Evolutionary conservation across 2,329 filamentous ascomycete genomes (phyloP), one percentile per base, ranked within the genome.

Genomic region (Podosphaera xanthii): DNA sequence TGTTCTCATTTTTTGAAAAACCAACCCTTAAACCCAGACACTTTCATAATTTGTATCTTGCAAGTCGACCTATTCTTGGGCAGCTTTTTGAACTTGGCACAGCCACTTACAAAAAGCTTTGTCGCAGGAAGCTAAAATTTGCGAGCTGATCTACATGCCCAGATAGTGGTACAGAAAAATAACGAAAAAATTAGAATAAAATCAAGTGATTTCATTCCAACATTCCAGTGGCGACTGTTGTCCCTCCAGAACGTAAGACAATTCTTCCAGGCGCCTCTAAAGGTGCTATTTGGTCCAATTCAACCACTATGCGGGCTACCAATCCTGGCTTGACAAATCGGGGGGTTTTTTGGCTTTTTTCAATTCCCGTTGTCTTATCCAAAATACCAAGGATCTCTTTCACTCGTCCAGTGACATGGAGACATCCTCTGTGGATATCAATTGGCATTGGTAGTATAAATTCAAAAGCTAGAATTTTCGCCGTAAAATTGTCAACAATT

Each of bases 401-500:
- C 48, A 98, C 85, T 55, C 80, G 79, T 0, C 86, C 92, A 0
- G 87, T 77, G 0, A 83, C 81, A 69, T 95, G 86, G 57, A 97
- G 72, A 7, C 89, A 78, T 0, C 92, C 92, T 30, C 88, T 77
- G 69, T 96, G 90, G 7, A 98, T 81, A 67, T 97, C 91, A 8
- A 97, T 80, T 33, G 81, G 80, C 80, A 91, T 92, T 0, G 91
- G 91, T 71, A 90, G 84, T 14, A 98, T 72, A 62, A 91, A 84
- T 61, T 95, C 88, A 66, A 97, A 94, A 0, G 90, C 88, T 59
- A 96, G 77, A 9, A 92, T 82, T 71, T 94, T 94, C 61, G 86
- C 81, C 1, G 80, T 87, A 66, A 97, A 90, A 0, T 75, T 78
- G 60, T 84, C 84, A 60, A 87, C 75, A 61, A 84, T 86, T 34